Base-by-base conservation (phyloP, 495 filamentous ascomycete species). In the Penicillium taxi region DNA sequence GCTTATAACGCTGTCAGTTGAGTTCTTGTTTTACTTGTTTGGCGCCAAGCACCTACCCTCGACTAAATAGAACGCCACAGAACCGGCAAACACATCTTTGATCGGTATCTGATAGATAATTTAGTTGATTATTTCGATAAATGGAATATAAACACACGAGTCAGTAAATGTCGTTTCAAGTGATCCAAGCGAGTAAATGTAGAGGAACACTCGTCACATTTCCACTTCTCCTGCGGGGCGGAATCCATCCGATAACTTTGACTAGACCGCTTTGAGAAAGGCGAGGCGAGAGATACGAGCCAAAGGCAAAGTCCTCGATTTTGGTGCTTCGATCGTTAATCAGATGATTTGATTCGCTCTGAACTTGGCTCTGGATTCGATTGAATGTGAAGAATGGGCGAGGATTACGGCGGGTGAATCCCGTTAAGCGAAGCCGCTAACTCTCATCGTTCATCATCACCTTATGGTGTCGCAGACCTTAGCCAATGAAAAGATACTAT, bases 161-260 rank as follows among this genome's bases (percentile, higher is more conserved):
- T 55, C 7, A 39, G 24, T 9, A 23, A 20, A 45, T 62, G 61
- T 14, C 59, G 54, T 32, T 53, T 57, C 36, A 56, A 35, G 37
- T 65, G 58, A 46, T 61, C 55, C 26, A 55, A 17, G 18, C 59
- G 49, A 13, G 48, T 44, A 34, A 65, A 63, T 16, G 23, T 34
- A 1, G 58, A 42, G n/a, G 40, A n/a, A 31, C 59, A 63, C 16
- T 45, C 25, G 26, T 59, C 37, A 36, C 61, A 63, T 23, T 26
- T 52, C 61, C 56, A 59, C 11, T 18, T 36, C 25, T 39, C 24
- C 4, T 35, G 41, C 32, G 26, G 38, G 30, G 35, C 30, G 20
- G 14, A 26, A 9, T 52, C 32, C 44, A 52, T 52, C 28, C 32
- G 25, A 25, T 12, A n/a, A n/a, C n/a, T 29, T 6, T 42, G 29